Percentiles rank a stretch among this genome's conserved stretches.
These are phyloP conservation scores for Penicillium pancosmium DNA, from an alignment of 495 filamentous ascomycete genomes.

Conservation along the genomic window DNA sequence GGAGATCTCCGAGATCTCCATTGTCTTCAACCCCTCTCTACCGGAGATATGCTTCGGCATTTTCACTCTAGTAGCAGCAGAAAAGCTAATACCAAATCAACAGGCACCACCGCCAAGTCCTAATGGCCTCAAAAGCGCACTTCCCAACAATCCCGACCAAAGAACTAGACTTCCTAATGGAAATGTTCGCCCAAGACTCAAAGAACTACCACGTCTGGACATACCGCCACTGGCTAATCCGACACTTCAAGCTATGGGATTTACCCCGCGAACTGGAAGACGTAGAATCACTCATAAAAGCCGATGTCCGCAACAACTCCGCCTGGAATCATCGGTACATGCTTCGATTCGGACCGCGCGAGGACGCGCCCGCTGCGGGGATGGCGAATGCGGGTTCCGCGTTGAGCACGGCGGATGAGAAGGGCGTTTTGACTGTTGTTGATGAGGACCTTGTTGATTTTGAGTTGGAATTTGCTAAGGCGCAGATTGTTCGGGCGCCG, in stretches of 20 bases:
- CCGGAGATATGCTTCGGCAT: too few species aligned
- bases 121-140: constrained; percentile 62
- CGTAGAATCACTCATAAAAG: constrained; percentile 66
- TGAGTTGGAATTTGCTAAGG: constrained; percentile 73
- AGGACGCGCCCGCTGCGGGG: constrained; percentile 34
- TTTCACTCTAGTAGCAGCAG: neutral
- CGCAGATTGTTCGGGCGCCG: constrained; percentile 73
- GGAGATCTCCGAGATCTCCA: neutral
- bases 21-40: neutral
- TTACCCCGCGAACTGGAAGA: constrained; percentile 65
- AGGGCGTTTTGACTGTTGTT: constrained; percentile 46
- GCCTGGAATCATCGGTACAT: constrained; percentile 98
- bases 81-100: constrained; percentile 16
- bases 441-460: constrained; percentile 67
- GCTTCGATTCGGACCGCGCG: constrained; percentile 71
- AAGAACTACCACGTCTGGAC: constrained; percentile 99
- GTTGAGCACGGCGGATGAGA: constrained; percentile 42
- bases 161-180: constrained; percentile 74
- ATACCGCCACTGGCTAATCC: constrained; percentile 91
- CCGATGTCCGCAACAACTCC: constrained; percentile 91
- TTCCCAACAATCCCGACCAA: constrained; percentile 58
- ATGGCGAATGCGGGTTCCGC: constrained; percentile 47
- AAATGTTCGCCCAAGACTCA: constrained; percentile 81
- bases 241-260: constrained; percentile 76
- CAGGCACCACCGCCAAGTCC: constrained; percentile 86